Conservation (phyloP, 2,329 filamentous ascomycete species). For the Exophiala sp. region DNA sequence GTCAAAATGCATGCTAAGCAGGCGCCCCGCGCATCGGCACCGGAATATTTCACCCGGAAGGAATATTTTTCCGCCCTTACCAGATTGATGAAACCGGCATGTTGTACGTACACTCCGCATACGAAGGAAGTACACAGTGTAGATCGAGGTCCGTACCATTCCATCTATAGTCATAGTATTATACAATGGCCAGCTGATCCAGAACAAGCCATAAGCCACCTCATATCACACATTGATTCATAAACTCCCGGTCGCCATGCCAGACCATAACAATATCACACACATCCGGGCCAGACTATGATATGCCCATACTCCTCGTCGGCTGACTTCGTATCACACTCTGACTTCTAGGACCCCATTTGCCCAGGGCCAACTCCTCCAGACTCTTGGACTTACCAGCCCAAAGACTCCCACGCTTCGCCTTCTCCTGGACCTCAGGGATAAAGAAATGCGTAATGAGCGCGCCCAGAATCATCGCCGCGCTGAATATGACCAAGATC, state of each 20-base stretch:
- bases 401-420: constrained; percentile 29
- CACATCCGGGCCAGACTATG: neutral
- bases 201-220: neutral
- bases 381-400: constrained; percentile 38
- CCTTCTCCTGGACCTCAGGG: constrained; percentile 36
- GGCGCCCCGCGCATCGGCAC: too few species aligned
- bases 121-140: too few species aligned
- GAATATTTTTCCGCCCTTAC: too few species aligned
- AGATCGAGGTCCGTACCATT: too few species aligned
- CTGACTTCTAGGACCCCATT: constrained; percentile 36
- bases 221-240: neutral
- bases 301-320: neutral
- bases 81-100: too few species aligned
- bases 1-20: too few species aligned
- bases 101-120: too few species aligned
- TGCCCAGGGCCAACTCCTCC: constrained; percentile 39
- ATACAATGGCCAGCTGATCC: neutral
- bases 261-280: neutral
- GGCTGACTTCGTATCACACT: neutral
- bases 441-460: constrained; percentile 41
- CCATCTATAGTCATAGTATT: neutral
- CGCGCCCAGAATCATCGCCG: constrained; percentile 41
- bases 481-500: constrained; percentile 41
- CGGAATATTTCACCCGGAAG: too few species aligned
- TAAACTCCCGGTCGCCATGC: neutral